Conservation (phyloP, 2,329 filamentous ascomycete genomes). For the Ascochyta pisi region DNA sequence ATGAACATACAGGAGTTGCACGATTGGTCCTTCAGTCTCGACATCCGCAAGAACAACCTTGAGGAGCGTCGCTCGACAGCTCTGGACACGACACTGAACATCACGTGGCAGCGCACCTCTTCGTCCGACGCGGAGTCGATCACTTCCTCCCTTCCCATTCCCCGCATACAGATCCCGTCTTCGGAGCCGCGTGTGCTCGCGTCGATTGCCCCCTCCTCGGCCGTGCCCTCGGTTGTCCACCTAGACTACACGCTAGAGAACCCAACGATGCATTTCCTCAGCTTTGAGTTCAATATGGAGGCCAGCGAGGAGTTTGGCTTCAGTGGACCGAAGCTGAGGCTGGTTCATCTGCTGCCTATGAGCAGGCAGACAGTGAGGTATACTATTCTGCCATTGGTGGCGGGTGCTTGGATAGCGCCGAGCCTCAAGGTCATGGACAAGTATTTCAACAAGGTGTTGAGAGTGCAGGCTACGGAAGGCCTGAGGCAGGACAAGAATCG, state of each 20-base stretch:
- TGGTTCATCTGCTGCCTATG: slow-evolving; percentile 81
- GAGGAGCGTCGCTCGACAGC: slow-evolving; percentile 81
- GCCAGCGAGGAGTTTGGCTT: slow-evolving; percentile 92
- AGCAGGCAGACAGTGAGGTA: slow-evolving; percentile 78
- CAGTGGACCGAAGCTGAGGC: slow-evolving; percentile 82
- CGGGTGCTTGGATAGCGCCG: slow-evolving; percentile 73
- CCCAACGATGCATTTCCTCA: slow-evolving; percentile 90
- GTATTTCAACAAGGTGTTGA: slow-evolving; percentile 90
- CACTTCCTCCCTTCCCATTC: slow-evolving; percentile 72
- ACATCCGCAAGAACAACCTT: slow-evolving; percentile 76
- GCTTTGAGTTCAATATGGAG: slow-evolving; percentile 91
- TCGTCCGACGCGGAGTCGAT: slow-evolving; percentile 39
- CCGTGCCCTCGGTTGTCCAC: slow-evolving; percentile 37
- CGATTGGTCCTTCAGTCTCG: slow-evolving; percentile 74
- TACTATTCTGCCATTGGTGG: slow-evolving; percentile 70
- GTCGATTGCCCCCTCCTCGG: slow-evolving; percentile 49
- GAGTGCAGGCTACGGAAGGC: slow-evolving; percentile 79
- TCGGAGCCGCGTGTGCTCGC: slow-evolving; percentile 85
- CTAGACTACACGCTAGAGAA: slow-evolving; percentile 83
- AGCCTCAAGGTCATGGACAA: slow-evolving; percentile 81
- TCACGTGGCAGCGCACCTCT: slow-evolving; percentile 74
- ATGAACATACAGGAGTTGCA: slow-evolving; percentile 73
- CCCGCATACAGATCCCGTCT: slow-evolving; percentile 79
- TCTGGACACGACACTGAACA: slow-evolving; percentile 75
- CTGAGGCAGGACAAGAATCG: slow-evolving; percentile 64